Conservation (phyloP, 2,329 filamentous ascomycete species). For the Monilinia aucupariae region DNA sequence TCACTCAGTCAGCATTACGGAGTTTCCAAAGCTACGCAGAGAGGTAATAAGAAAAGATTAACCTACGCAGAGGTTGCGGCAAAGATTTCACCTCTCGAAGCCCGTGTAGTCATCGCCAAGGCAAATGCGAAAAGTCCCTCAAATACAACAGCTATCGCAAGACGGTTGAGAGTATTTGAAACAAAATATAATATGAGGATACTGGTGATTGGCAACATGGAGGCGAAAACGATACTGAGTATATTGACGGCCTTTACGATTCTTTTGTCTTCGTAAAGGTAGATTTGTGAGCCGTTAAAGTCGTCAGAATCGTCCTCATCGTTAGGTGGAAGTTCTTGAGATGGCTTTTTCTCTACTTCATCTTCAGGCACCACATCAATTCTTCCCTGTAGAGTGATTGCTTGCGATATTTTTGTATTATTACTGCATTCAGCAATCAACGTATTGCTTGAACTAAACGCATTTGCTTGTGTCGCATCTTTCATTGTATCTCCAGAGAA, state of each 20-base stretch:
- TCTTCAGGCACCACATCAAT: not conserved
- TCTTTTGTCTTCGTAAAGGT: constrained; percentile 18
- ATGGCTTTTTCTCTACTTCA: not conserved
- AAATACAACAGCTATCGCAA: constrained; percentile 29
- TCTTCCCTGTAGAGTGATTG: not conserved
- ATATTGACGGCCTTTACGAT: constrained; percentile 18
- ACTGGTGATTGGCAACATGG: constrained; percentile 30
- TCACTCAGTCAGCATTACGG: not conserved
- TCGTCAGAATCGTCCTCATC: not conserved
- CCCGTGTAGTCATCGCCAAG: constrained; percentile 29
- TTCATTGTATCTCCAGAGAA: not conserved
- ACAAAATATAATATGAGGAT: constrained; percentile 33
- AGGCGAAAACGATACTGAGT: constrained; percentile 30
- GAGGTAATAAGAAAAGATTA: constrained; percentile 17
- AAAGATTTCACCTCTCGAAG: constrained; percentile 32
- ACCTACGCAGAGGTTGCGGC: constrained; percentile 33
- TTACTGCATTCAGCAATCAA: not conserved
- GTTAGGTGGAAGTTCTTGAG: constrained; percentile 2
- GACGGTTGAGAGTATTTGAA: constrained; percentile 21
- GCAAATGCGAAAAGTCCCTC: constrained; percentile 29
- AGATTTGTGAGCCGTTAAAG: constrained; percentile 2
- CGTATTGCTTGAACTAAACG: not conserved
- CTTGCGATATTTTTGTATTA: not conserved
- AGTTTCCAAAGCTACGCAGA: not conserved
- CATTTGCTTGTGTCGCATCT: not conserved